Percentiles rank a stretch among this genome's conserved stretches.
Evolutionary conservation across 2,329 filamentous ascomycete species (phyloP).

Genomic region (Colletotrichum sp.): DNA sequence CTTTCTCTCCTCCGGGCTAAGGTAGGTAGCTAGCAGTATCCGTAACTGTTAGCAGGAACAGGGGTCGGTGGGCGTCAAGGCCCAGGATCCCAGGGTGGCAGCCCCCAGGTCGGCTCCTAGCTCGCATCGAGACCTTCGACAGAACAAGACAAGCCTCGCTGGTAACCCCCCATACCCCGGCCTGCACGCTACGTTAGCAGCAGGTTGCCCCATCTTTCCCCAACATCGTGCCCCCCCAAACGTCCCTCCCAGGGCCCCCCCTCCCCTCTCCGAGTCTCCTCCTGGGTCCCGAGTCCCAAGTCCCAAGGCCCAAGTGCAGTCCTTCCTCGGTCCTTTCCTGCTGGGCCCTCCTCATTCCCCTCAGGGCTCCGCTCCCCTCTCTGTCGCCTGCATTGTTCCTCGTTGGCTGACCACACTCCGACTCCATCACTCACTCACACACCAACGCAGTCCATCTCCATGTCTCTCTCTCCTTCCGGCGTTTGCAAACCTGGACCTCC

Average conservation of each 20-base stretch:
- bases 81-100: slow-evolving; percentile 1
- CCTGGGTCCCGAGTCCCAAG: neutral
- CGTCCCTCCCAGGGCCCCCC: neutral
- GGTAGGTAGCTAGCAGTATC: too few species aligned
- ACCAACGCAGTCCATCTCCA: neutral
- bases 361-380: neutral
- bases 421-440: neutral
- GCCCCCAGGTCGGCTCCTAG: neutral
- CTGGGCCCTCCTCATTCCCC: slow-evolving; percentile 10
- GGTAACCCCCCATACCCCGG: slow-evolving; percentile 2
- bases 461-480: neutral
- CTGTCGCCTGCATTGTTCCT: neutral
- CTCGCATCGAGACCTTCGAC: slow-evolving; percentile 15
- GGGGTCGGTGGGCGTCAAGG: neutral
- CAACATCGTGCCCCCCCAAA: slow-evolving; percentile 11
- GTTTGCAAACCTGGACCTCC: neutral
- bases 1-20: too few species aligned
- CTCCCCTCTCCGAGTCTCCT: neutral
- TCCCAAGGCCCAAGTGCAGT: neutral
- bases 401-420: neutral
- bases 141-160: slow-evolving; percentile 12
- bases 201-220: slow-evolving; percentile 20
- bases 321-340: neutral
- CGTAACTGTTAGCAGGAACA: neutral
- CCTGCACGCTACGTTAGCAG: slow-evolving; percentile 13